These are phyloP conservation scores for Hyaloperonospora brassicae DNA, from an alignment of 352 stramenopile genomes.

Conservation along the genomic window DNA sequence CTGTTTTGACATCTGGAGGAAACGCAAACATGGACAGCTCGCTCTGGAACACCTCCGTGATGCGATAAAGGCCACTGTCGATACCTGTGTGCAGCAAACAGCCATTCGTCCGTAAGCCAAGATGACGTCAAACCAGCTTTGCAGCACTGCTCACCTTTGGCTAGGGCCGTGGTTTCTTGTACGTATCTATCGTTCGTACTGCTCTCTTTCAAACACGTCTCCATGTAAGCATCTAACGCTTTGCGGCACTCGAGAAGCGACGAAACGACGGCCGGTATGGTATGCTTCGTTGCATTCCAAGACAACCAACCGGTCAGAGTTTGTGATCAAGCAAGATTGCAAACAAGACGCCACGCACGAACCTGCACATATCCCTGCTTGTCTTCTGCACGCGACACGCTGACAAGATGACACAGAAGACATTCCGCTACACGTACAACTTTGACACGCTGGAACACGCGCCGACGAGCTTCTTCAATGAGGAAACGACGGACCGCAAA, in stretches of 20 bases:
- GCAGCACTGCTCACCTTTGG: conserved; percentile 33
- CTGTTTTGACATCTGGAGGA: conserved; percentile 36
- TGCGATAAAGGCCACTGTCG: conserved; percentile 73
- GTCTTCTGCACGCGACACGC: conserved; percentile 51
- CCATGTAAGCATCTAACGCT: conserved; percentile 53
- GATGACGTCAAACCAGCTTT: not conserved
- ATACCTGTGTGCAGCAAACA: conserved; percentile 32
- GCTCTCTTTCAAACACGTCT: conserved; percentile 61
- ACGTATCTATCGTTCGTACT: conserved; percentile 51
- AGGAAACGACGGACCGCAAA: conserved; percentile 54
- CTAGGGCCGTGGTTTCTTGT: conserved; percentile 47
- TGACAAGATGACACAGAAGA: conserved; percentile 53
- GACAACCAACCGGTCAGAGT: no score
- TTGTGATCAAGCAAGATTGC: no score
- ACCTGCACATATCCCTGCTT: conserved; percentile 65
- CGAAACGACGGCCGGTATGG: conserved; percentile 51
- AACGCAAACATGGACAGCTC: conserved; percentile 55
- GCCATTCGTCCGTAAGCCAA: conserved; percentile 6
- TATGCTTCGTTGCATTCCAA: conserved; percentile 33
- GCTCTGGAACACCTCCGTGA: conserved; percentile 57
- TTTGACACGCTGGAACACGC: conserved; percentile 38
- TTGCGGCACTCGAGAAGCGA: conserved; percentile 66
- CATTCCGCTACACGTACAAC: conserved; percentile 41
- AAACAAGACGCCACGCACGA: no score
- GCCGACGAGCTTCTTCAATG: conserved; percentile 40